phyloP scores from a whole-genome alignment of 2,329 filamentous ascomycete species.

The Pseudonectria buxi region DNA sequence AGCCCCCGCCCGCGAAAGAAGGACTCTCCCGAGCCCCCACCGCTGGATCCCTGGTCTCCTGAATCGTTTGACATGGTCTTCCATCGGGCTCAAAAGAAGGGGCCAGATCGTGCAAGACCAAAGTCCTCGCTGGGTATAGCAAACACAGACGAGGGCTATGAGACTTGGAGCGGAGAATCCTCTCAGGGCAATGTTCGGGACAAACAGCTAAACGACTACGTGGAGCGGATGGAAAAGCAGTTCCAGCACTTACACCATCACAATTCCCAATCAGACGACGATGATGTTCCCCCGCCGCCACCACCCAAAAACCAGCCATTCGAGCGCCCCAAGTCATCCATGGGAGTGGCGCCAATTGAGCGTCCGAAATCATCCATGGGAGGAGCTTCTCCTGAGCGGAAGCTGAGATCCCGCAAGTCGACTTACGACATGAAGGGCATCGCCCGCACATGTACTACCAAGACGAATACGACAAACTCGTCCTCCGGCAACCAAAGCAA shows the following conservation, averaged over 20 bases:
- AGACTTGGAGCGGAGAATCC: constrained; percentile 49
- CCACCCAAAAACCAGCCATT: constrained; percentile 49
- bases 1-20: constrained; percentile 42
- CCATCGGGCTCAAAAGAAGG: constrained; percentile 19
- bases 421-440: constrained; percentile 72
- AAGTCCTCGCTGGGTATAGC: constrained; percentile 69
- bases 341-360: constrained; percentile 40
- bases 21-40: constrained; percentile 50
- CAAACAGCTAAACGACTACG: constrained; percentile 73
- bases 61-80: constrained; percentile 66
- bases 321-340: constrained; percentile 53
- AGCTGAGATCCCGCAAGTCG: constrained; percentile 60
- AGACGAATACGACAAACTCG: constrained; percentile 75
- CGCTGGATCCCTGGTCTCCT: constrained; percentile 78
- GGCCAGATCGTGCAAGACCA: constrained; percentile 35
- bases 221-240: constrained; percentile 84
- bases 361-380: constrained; percentile 55
- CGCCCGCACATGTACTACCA: constrained; percentile 77
- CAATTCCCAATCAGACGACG: constrained; percentile 36
- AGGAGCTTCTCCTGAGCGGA: constrained; percentile 34
- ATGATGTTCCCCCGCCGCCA: constrained; percentile 54
- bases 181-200: constrained; percentile 37
- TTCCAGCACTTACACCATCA: constrained; percentile 64
- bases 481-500: constrained; percentile 66
- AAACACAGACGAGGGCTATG: constrained; percentile 53